A percentile compares a stretch with the other conserved stretches of the same genome.
phyloP scores from a whole-genome alignment of 495 filamentous ascomycete species.

The Evernia prunastri region DNA sequence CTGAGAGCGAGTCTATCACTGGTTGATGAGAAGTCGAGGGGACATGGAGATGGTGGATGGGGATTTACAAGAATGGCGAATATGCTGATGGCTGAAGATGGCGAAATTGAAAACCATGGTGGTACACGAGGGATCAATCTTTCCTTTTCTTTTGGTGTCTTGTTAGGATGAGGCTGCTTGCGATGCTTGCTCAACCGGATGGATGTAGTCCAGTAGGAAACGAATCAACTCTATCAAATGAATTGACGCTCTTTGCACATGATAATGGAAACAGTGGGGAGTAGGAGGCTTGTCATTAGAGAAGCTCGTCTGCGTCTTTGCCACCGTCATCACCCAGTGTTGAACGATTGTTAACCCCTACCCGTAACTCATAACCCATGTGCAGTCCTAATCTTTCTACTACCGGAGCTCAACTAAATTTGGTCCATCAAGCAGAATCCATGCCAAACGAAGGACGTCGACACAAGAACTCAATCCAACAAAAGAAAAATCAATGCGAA shows the following conservation, averaged over 20 bases:
- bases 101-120: constrained; percentile 15
- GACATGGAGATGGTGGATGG: background rate
- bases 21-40: background rate
- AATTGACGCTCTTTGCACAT: background rate
- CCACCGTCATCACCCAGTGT: background rate
- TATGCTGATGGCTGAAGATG: constrained; percentile 1
- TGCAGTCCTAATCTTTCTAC: too few relatives aligned
- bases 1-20: background rate
- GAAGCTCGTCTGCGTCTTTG: background rate
- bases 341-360: background rate
- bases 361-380: background rate
- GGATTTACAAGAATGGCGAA: background rate
- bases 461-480: background rate
- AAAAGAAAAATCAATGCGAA: background rate
- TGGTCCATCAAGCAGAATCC: too few relatives aligned
- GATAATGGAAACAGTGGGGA: background rate
- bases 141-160: constrained; percentile 7
- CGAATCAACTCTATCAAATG: constrained; percentile 10
- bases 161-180: constrained; percentile 6
- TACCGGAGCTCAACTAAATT: too few relatives aligned
- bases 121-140: background rate
- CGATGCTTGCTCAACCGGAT: constrained; percentile 11
- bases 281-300: background rate
- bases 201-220: constrained; percentile 14
- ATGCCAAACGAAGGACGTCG: background rate